Base-by-base conservation (phyloP, 345 rosid genomes). In the Iberis pinnata region DNA sequence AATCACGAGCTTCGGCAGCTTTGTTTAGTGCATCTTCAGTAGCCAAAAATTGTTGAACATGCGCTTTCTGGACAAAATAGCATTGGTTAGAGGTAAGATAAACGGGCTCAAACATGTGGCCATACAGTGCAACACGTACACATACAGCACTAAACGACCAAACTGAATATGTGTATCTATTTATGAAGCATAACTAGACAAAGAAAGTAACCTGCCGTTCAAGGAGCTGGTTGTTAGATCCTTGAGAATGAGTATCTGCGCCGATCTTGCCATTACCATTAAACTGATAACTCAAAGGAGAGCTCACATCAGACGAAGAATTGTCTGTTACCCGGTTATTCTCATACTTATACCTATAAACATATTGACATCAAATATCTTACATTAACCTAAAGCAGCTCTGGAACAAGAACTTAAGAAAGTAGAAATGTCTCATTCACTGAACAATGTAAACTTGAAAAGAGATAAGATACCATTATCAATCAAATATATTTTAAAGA, bases 11-110 rank as follows among this genome's bases (percentile, higher is more conserved):
- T 73, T 86, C 94, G 19, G 81, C 82, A 68, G 94, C 85, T 79
- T 82, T 89, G 75, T 84, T 86, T 36, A 79, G 71, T 40, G 97
- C 84, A 75, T 84, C 94, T 76, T 89, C 94, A 70, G 96, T 86
- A 33, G 90, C 95, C 72, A 86, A 68, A 80, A 89, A 86, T 73
- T 86, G 97, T 65, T 89, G 89, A 61, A 86, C 94, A 70, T 89
- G 95, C 38, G 95, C 97, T 78, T 89, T 83, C 81, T 90, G 96
- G 37, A 62, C 18, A 63, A 5, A 24, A 26, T 61, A 61, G 62
- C 29, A 18, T 39, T 49, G 16, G 38, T 16, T 8, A 43, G 35
- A 60, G 49, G 42, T 26, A 20, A 38, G 41, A 52, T 22, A 31
- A 50, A 50, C 22, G 33, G 36, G 33, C 16, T 8, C 9, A 16